Evolutionary conservation across 78 protist species (phyloP).

Genomic region (Pigoraptor vietnamica): DNA sequence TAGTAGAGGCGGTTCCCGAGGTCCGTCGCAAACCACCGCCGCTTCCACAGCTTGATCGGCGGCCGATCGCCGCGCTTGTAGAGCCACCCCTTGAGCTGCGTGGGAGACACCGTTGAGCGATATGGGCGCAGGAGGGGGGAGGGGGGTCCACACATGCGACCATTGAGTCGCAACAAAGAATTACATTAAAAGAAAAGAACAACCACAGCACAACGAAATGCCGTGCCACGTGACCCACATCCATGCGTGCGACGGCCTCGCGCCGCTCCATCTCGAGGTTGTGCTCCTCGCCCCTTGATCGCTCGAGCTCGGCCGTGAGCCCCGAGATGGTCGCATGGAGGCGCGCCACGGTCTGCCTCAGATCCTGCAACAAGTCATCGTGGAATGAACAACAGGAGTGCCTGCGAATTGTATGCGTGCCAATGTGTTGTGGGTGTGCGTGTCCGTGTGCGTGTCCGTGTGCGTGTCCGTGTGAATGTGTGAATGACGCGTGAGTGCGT

Average conservation of each 20-base stretch:
- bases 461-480: no score
- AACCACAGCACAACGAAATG: no score
- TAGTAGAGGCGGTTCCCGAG: background rate
- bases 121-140: no score
- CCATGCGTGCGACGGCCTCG: background rate
- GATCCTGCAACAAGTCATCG: background rate
- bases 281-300: background rate
- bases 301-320: background rate
- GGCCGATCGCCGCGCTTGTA: background rate
- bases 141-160: no score
- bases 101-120: background rate
- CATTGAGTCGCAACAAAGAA: no score
- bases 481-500: no score
- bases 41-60: background rate
- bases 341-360: background rate
- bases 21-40: background rate
- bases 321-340: background rate
- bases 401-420: no score
- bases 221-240: background rate
- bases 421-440: no score
- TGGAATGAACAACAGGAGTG: background rate
- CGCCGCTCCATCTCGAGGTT: background rate
- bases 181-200: no score
- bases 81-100: background rate
- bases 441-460: no score